Base-by-base conservation (phyloP, 2,329 filamentous ascomycete genomes). In the Paecilomyces sp. region DNA sequence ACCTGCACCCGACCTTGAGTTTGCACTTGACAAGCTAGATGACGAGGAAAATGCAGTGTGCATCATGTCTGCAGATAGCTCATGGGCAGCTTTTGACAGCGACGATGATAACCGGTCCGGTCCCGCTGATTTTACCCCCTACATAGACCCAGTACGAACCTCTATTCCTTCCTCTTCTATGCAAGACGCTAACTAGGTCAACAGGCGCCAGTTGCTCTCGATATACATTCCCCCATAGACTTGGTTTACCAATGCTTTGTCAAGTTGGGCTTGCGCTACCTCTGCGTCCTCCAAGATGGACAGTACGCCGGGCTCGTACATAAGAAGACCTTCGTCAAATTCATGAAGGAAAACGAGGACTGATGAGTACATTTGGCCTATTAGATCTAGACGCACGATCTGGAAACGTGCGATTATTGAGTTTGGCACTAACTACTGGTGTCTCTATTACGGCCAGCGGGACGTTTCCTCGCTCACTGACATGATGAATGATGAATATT, bases 311-410 rank as follows among this genome's bases (percentile, higher is more conserved):
- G 94, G 63, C 84, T 99, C 81, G 91, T 96, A 56, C 94, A 99
- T 76, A 97, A 97, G 80, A 99, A 99, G 80, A 88, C 87, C 3
- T 97, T 99, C 78, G 93, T 96, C 61, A 92, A 91, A 74, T 97
- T 96, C 72, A 88, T 96, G 75, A 91, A 92, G 66, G 89, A 95
- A 70, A 77, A 92, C 54, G 90, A 94, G 70, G 82, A 88, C 65
- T 71, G 22, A 7, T 12, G 33, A 22, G 5, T 47, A 7, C n/a
- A 47, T 47, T 18, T 11, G n/a, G 12, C 7, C 25, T 53, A 28
- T 18, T 31, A 36, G 24, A 13, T 30, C 24, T 53, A 30, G 24
- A 28, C 1, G 25, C 25, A 6, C 36, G 24, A 13, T 53, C 4
- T 53, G 2, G 24, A 53, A n/a, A 33, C 51, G n/a, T 53, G 51